Base-by-base conservation (phyloP, 345 rosid species). In the Noccaea caerulescens region DNA sequence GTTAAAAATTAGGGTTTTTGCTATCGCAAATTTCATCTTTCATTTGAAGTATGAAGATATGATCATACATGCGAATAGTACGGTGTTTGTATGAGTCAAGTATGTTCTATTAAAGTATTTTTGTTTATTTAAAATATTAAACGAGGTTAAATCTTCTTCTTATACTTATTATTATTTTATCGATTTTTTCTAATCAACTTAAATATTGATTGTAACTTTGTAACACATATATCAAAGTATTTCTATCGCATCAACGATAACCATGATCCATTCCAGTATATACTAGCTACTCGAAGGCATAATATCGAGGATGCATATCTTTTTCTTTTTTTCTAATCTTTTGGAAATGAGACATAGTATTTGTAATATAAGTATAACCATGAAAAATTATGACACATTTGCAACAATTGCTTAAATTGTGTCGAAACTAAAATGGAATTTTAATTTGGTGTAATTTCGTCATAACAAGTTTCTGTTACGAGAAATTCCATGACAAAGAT, bases 1-100 rank as follows among this genome's bases (percentile, higher is more conserved):
- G 59, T 62, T 69, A 47, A 18, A 55, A 62, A 20, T 57, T 63
- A 69, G 75, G 67, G 75, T 33, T 69, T 68, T 37, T 12, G 20
- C 9, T 43, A 13, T 56, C 45, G 27, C 58, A 56, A n/a, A n/a
- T 36, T 32, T 51, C 11, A 7, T 27, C 45, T 74, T 37, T 12
- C 16, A 65, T 34, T 45, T 68, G 18, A 6, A 56, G 66, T 63
- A 69, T 76, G 66, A 49, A n/a, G 72, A 49, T 49, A 46, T 54
- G 11, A 44, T 46, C 61, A 61, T 45, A 68, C 51, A 52, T 53
- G 58, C 63, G 54, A 66, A 69, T 60, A 38, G 23, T 25, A n/a
- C n/a, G 64, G 55, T 56, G 12, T 69, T 58, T 58, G 58, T 37
- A 59, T 39, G 32, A 51, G 33, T 65, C 38, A 43, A 20, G 33